Percentiles rank a stretch among this genome's conserved stretches.
These are phyloP conservation scores for Fusarium praegraminearum DNA, from an alignment of 2,329 filamentous ascomycete species.

Conservation along the genomic window DNA sequence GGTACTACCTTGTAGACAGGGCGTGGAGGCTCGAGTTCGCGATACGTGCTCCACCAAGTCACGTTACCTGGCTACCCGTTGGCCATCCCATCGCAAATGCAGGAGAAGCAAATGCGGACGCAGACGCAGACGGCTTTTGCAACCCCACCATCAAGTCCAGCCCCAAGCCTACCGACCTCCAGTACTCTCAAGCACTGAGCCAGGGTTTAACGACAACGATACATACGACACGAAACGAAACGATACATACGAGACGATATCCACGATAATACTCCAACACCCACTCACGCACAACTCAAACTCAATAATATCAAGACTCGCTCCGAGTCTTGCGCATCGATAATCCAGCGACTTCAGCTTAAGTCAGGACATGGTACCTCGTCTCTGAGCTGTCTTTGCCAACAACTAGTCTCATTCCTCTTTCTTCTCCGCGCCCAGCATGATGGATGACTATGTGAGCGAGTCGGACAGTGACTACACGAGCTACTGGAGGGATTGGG, in stretches of 20 bases:
- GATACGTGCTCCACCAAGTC: conserved; percentile 36
- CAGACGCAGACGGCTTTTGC: conserved; percentile 35
- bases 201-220: conserved; percentile 32
- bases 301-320: background rate
- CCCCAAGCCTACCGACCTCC: conserved; percentile 10
- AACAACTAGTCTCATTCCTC: conserved; percentile 16
- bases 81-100: conserved; percentile 12
- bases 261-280: conserved; percentile 5
- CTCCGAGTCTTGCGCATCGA: conserved; percentile 21
- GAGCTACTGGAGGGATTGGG: conserved; percentile 99
- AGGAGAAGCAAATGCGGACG: conserved; percentile 12
- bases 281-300: conserved; percentile 17
- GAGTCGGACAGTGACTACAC: conserved; percentile 99
- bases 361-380: conserved; percentile 49
- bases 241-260: conserved; percentile 14
- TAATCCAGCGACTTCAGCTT: conserved; percentile 7
- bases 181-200: conserved; percentile 13
- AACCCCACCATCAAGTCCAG: conserved; percentile 41
- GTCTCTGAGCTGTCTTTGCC: conserved; percentile 41
- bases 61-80: conserved; percentile 42
- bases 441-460: conserved; percentile 97
- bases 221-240: conserved; percentile 20
- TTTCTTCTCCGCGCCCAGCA: conserved; percentile 42
- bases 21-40: conserved; percentile 6
- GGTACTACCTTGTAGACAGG: background rate